Conservation (phyloP, 495 filamentous ascomycete genomes). For the Tuber brumale region DNA sequence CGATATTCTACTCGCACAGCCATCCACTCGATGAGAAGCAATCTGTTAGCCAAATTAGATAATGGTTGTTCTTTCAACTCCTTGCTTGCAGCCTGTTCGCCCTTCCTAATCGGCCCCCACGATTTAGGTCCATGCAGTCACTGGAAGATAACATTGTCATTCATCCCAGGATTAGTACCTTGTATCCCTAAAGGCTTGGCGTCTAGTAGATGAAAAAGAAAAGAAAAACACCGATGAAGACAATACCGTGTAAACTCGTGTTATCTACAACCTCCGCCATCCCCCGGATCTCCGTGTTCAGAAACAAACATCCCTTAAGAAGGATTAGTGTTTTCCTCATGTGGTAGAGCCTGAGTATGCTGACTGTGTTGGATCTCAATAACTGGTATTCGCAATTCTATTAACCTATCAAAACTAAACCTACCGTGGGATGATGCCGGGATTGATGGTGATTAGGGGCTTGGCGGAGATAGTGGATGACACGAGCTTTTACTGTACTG, state of each 20-base stretch:
- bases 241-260: neutral
- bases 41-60: neutral
- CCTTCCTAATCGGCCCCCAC: neutral
- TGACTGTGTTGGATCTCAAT: too few species aligned
- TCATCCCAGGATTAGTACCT: neutral
- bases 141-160: neutral
- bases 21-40: neutral
- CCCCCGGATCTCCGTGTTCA: too few species aligned
- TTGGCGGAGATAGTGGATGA: too few species aligned
- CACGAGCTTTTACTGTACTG: too few species aligned
- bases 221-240: neutral
- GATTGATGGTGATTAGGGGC: too few species aligned
- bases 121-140: neutral
- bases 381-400: too few species aligned
- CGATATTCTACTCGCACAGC: neutral
- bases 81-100: neutral
- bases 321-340: too few species aligned
- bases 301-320: too few species aligned
- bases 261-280: too few species aligned
- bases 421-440: too few species aligned
- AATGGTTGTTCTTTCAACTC: neutral
- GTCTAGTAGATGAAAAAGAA: neutral
- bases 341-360: too few species aligned
- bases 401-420: too few species aligned
- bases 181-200: neutral